Base-by-base conservation (phyloP, 2,329 filamentous ascomycete species). In the Chrysosporium keratinophilum region DNA sequence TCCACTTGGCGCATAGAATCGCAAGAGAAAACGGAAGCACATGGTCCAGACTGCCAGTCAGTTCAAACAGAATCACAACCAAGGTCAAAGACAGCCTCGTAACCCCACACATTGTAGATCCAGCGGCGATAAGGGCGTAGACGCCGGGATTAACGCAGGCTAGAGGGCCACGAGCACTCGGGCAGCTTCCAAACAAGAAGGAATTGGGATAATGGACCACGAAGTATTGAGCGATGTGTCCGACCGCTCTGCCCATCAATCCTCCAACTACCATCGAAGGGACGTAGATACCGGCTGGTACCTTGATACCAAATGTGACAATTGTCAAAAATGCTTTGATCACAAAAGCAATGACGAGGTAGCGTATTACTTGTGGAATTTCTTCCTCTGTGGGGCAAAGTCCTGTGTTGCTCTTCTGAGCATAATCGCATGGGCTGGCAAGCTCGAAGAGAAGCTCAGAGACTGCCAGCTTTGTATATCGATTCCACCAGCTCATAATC, bases 211-310 rank as follows among this genome's bases (percentile, higher is more conserved):
- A 86, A 31, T 78, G 78, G 54, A 94, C 76, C 5, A 91, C 88
- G 50, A 87, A 70, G 70, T 86, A 89, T 66, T 97, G 91, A 0
- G 90, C 82, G 5, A 83, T 69, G 67, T 97, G 93, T 1, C 93
- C 93, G 11, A 95, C 80, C 43, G 93, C 83, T 6, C 91, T 83
- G 31, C 91, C 91, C 74, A 95, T 84, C 15, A 98, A 74, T 64
- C 93, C 93, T 59, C 93, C 93, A 15, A 97, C 88, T 28, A 97
- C 93, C 93, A 98, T 98, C 62, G 91, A 96, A 2, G 93, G 93
- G 1, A 98, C 90, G 63, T 98, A 98, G 61, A 98, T 96, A 58
- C 93, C 93, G 0, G 91, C 89, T 9, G 93, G 93, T 0, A 97
- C 83, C 76, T 97, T 97, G 65, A 96, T 90, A 23, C 91, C 91